phyloP scores from a whole-genome alignment of 805 yeast genomes.

The Zygosaccharomyces rouxii region DNA sequence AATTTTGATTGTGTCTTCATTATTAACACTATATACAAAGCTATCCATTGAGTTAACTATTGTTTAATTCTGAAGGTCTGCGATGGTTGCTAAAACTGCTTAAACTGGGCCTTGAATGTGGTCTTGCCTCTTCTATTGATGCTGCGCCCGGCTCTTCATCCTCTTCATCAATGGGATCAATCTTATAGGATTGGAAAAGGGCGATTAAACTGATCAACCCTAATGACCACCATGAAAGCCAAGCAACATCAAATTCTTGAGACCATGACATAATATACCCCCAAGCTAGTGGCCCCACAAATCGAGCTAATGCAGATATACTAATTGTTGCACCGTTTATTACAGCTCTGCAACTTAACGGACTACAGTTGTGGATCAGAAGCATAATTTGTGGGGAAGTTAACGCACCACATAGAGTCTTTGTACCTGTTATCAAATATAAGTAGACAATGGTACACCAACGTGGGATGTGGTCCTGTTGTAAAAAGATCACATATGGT shows the following conservation, averaged over 20 bases:
- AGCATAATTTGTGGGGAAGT: slow-evolving; percentile 51
- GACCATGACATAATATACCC: slow-evolving; percentile 44
- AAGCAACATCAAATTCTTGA: slow-evolving; percentile 28
- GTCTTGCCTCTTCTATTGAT: background rate
- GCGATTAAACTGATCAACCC: slow-evolving; percentile 28
- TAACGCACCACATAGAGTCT: slow-evolving; percentile 42
- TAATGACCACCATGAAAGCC: slow-evolving; percentile 36
- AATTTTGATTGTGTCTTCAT: background rate
- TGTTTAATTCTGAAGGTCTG: background rate
- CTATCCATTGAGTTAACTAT: background rate
- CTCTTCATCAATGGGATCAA: slow-evolving; percentile 26
- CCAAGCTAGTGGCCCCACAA: slow-evolving; percentile 54
- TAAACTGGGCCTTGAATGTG: slow-evolving; percentile 9
- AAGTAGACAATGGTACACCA: slow-evolving; percentile 23
- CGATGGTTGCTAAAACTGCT: slow-evolving; percentile 10
- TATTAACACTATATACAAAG: background rate
- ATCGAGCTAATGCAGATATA: slow-evolving; percentile 51
- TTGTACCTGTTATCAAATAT: slow-evolving; percentile 35
- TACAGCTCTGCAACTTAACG: slow-evolving; percentile 51
- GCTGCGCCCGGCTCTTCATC: slow-evolving; percentile 13
- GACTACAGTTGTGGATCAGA: slow-evolving; percentile 51
- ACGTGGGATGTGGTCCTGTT: slow-evolving; percentile 32
- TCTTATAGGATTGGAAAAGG: slow-evolving; percentile 29
- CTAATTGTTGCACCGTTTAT: slow-evolving; percentile 56
- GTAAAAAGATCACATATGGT: slow-evolving; percentile 47